phyloP scores from a whole-genome alignment of 2,329 filamentous ascomycete genomes.

The Thermomyces lanuginosus region DNA sequence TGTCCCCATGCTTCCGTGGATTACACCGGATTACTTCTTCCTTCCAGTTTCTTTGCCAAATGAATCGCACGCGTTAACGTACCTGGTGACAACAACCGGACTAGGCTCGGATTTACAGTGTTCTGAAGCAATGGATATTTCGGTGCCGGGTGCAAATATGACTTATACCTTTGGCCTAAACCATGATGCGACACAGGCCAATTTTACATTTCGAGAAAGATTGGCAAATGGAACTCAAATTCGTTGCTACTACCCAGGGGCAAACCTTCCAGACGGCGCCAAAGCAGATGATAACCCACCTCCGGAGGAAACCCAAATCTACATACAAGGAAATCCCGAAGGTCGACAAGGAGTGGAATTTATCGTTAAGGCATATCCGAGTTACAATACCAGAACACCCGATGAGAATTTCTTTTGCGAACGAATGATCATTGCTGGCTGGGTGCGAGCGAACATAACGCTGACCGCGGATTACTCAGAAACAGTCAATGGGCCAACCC shows the following conservation, averaged over 20 bases:
- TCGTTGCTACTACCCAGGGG: slow-evolving; percentile 1
- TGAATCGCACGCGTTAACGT: slow-evolving; percentile 4
- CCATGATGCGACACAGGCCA: slow-evolving; percentile 1
- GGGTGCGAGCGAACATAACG: slow-evolving; percentile 1
- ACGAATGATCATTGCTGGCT: slow-evolving; percentile 3
- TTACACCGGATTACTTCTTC: slow-evolving; percentile 31
- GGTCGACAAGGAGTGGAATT: slow-evolving; percentile 1
- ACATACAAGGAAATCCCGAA: slow-evolving; percentile 1
- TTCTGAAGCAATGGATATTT: slow-evolving; percentile 9
- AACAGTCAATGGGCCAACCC: slow-evolving; percentile 2
- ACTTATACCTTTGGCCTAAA: background rate
- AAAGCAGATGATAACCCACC: slow-evolving; percentile 8
- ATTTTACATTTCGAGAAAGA: slow-evolving; percentile 1
- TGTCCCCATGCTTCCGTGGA: slow-evolving; percentile 36
- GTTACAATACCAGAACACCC: background rate
- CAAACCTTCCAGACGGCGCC: too few species aligned
- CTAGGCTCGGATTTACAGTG: slow-evolving; percentile 23
- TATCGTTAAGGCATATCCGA: slow-evolving; percentile 1
- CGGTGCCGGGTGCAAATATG: background rate
- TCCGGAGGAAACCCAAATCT: slow-evolving; percentile 3
- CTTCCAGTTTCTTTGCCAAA: slow-evolving; percentile 23
- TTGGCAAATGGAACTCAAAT: slow-evolving; percentile 1
- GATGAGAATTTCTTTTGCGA: slow-evolving; percentile 1
- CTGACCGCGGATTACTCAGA: background rate
- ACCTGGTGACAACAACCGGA: slow-evolving; percentile 16